A percentile compares a stretch with the other conserved stretches of the same genome.
phyloP scores from a whole-genome alignment of 148 eudicot genomes.

The Camellia granthamiana region DNA sequence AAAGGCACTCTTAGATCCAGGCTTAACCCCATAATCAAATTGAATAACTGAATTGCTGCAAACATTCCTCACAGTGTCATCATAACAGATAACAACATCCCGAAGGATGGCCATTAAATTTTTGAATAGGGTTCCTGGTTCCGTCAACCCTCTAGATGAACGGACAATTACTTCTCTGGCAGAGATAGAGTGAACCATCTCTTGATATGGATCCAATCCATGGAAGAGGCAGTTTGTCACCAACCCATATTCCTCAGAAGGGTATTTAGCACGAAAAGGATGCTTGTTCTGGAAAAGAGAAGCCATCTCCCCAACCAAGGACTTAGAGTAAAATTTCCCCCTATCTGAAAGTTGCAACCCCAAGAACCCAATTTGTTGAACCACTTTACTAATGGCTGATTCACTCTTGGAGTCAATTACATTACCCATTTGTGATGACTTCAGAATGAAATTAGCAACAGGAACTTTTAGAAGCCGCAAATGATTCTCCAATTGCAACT shows the following conservation, averaged over 20 bases:
- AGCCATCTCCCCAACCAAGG: constrained; percentile 63
- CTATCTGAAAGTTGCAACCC: constrained; percentile 69
- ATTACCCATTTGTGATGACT: constrained; percentile 59
- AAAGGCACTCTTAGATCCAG: constrained; percentile 44
- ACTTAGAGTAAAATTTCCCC: constrained; percentile 71
- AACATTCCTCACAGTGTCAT: constrained; percentile 83
- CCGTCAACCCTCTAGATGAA: constrained; percentile 82
- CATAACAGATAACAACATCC: constrained; percentile 88
- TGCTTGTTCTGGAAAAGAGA: constrained; percentile 52
- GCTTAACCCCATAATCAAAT: constrained; percentile 71
- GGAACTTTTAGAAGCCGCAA: constrained; percentile 47
- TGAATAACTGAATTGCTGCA: constrained; percentile 79
- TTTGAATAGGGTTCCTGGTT: constrained; percentile 90
- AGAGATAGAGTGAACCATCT: constrained; percentile 82
- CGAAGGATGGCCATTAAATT: constrained; percentile 94
- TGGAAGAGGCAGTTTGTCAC: constrained; percentile 64
- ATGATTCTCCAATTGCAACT: constrained; percentile 59
- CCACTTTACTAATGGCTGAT: constrained; percentile 68
- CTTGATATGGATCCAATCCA: constrained; percentile 85
- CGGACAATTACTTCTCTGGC: constrained; percentile 87
- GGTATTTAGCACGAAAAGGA: constrained; percentile 47
- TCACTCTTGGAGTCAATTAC: constrained; percentile 83
- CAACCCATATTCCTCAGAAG: constrained; percentile 68
- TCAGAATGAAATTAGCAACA: constrained; percentile 52
- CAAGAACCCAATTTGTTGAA: constrained; percentile 85